phyloP scores from a whole-genome alignment of 2,329 filamentous ascomycete genomes.

The Gremmenia infestans region DNA sequence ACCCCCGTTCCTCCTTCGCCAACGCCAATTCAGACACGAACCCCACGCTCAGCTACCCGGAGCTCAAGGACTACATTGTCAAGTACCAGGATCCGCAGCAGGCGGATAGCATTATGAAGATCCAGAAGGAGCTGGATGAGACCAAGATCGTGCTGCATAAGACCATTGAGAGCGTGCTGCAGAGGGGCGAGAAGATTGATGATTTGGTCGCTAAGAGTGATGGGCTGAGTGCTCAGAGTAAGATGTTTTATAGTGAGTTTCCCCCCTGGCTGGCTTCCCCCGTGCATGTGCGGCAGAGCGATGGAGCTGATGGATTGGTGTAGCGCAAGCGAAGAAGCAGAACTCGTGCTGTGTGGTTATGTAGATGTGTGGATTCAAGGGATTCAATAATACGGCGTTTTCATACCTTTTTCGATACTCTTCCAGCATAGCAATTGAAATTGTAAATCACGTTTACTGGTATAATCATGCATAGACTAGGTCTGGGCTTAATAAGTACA shows the following conservation, averaged over 20 bases:
- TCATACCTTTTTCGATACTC: slow-evolving; percentile 16
- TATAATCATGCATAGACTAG: background rate
- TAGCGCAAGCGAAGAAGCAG: slow-evolving; percentile 70
- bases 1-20: slow-evolving; percentile 66
- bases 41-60: slow-evolving; percentile 57
- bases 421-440: slow-evolving; percentile 17
- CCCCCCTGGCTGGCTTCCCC: background rate
- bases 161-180: slow-evolving; percentile 83
- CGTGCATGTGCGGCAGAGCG: background rate
- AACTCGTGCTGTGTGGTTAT: slow-evolving; percentile 72
- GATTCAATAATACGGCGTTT: slow-evolving; percentile 11
- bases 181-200: slow-evolving; percentile 96
- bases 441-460: slow-evolving; percentile 11
- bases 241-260: slow-evolving; percentile 87
- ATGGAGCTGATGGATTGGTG: slow-evolving; percentile 5
- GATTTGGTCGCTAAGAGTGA: slow-evolving; percentile 91
- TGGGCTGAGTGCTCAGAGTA: slow-evolving; percentile 83
- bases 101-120: slow-evolving; percentile 90
- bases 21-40: slow-evolving; percentile 30
- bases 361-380: slow-evolving; percentile 37
- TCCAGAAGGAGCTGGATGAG: slow-evolving; percentile 94
- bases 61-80: slow-evolving; percentile 71
- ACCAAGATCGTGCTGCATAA: slow-evolving; percentile 97
- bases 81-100: slow-evolving; percentile 68
- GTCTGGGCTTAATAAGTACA: slow-evolving; percentile 1